phyloP scores from a whole-genome alignment of 139 green algal species.

The Mesostigma viride region DNA sequence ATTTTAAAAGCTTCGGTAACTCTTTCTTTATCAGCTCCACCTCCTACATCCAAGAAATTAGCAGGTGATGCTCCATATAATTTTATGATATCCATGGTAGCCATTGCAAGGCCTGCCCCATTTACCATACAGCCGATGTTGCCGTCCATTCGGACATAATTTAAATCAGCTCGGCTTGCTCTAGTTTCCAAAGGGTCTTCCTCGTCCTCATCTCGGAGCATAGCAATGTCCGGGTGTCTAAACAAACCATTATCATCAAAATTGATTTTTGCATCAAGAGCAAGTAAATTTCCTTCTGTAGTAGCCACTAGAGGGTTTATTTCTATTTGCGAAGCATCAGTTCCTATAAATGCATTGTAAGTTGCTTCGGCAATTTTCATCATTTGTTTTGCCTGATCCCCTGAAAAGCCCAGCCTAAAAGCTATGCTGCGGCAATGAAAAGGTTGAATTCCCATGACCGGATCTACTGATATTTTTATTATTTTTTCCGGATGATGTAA shows the following conservation, averaged over 20 bases:
- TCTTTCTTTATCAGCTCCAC: constrained; percentile 63
- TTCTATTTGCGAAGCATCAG: not conserved
- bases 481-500: no score
- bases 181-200: not conserved
- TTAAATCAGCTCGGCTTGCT: constrained; percentile 52
- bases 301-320: not conserved
- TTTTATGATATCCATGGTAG: constrained; percentile 98
- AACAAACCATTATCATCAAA: constrained; percentile 2
- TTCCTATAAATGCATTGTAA: not conserved
- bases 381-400: not conserved
- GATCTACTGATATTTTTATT: no score
- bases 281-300: not conserved
- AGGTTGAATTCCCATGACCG: no score
- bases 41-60: constrained; percentile 94
- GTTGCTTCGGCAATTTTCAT: no score
- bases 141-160: constrained; percentile 94
- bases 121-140: constrained; percentile 62
- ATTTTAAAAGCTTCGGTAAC: no score
- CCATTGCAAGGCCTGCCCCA: constrained; percentile 90
- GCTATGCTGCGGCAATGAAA: not conserved
- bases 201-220: not conserved
- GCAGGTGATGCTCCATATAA: constrained; percentile 72
- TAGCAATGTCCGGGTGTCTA: not conserved
- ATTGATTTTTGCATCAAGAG: not conserved
- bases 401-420: not conserved